phyloP scores from a whole-genome alignment of 2,329 filamentous ascomycete genomes.

The Sordariomycetes sp. region DNA sequence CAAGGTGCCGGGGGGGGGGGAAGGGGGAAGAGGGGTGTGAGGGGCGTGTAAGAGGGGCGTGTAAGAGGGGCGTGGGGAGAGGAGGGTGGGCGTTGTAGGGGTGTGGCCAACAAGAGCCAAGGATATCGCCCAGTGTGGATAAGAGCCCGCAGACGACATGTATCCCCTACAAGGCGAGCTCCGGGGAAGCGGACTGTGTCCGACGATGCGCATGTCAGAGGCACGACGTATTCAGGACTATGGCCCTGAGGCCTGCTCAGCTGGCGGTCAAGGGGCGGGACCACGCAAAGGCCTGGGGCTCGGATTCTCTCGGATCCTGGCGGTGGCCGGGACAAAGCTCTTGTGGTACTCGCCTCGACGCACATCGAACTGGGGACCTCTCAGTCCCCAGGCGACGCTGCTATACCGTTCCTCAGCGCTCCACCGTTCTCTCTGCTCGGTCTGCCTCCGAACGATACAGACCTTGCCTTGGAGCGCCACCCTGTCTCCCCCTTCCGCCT shows the following conservation, averaged over 20 bases:
- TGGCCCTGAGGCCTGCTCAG: no score
- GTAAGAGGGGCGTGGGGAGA: not conserved
- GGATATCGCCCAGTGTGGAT: not conserved
- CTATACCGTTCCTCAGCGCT: not conserved
- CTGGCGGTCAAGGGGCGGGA: not conserved
- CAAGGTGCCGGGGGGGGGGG: not conserved
- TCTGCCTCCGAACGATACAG: not conserved
- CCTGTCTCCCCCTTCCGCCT: not conserved
- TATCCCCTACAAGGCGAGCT: not conserved
- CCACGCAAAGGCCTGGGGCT: not conserved
- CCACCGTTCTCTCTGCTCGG: not conserved
- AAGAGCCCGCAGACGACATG: not conserved
- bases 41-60: not conserved
- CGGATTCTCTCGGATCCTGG: not conserved
- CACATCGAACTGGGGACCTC: not conserved
- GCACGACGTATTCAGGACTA: no score
- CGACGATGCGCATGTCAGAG: not conserved
- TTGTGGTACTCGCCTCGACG: not conserved
- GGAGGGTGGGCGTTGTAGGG: no score
- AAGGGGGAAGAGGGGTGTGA: not conserved
- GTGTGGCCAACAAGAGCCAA: not conserved
- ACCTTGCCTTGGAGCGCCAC: not conserved
- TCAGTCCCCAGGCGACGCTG: not conserved
- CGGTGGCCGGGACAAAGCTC: not conserved
- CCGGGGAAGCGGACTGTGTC: no score